Evolutionary conservation across 768 basidiomycete species (phyloP).

Genomic region (Boletus pseudopeckii): DNA sequence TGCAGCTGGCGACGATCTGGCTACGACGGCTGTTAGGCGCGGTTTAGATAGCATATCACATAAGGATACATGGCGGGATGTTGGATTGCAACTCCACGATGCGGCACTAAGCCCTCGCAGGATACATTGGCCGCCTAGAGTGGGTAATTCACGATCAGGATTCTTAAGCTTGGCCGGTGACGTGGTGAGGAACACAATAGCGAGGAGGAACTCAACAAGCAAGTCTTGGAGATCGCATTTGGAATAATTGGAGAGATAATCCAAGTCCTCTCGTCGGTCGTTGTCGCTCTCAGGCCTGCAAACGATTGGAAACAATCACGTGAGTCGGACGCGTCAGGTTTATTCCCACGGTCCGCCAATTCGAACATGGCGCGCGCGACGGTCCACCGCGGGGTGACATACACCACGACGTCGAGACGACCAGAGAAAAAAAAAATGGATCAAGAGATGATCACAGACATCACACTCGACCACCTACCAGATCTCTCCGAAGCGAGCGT

Average conservation of each 20-base stretch:
- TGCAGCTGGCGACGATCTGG: background rate
- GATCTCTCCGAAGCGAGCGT: conserved; percentile 44
- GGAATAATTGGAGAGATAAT: background rate
- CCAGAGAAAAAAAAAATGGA: background rate
- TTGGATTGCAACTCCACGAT: conserved; percentile 6
- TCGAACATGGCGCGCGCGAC: conserved; percentile 4
- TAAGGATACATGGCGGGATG: conserved; percentile 18
- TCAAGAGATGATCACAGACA: conserved; percentile 32
- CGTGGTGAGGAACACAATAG: background rate
- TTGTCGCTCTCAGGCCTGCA: too few species aligned
- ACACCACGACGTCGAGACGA: background rate
- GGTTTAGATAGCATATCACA: conserved; percentile 9
- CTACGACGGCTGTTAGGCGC: background rate
- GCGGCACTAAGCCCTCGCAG: background rate
- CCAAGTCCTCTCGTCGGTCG: too few species aligned
- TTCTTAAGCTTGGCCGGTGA: background rate
- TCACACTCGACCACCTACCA: conserved; percentile 53
- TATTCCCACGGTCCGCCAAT: conserved; percentile 21
- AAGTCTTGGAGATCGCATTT: background rate
- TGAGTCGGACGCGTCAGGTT: conserved; percentile 26
- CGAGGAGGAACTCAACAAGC: background rate
- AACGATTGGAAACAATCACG: conserved; percentile 14
- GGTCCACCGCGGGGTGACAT: too few species aligned
- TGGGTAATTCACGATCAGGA: background rate
- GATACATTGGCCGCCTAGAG: background rate